These are phyloP conservation scores for Penicillium sp. DNA, from an alignment of 2,329 filamentous ascomycete species.

Conservation along the genomic window DNA sequence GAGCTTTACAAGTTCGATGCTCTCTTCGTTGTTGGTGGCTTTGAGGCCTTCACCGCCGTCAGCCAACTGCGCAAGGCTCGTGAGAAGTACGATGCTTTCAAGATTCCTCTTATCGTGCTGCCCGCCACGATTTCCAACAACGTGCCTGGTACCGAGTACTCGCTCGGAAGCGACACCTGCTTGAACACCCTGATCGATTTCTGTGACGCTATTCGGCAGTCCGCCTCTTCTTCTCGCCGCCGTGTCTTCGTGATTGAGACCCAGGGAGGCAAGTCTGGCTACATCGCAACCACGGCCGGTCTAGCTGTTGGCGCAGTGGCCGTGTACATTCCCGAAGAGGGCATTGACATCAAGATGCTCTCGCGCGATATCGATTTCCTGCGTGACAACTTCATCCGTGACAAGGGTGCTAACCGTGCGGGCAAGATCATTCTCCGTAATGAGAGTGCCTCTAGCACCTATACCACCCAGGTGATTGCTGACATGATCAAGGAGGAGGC, in stretches of 20 bases:
- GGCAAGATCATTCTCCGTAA: slow-evolving; percentile 96
- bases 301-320: slow-evolving; percentile 89
- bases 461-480: slow-evolving; percentile 89
- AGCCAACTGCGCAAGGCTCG: slow-evolving; percentile 83
- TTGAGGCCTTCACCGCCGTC: slow-evolving; percentile 93
- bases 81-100: slow-evolving; percentile 77
- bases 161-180: slow-evolving; percentile 93
- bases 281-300: slow-evolving; percentile 87
- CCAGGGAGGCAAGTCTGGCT: slow-evolving; percentile 91
- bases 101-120: slow-evolving; percentile 87
- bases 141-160: slow-evolving; percentile 96
- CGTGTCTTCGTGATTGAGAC: slow-evolving; percentile 98
- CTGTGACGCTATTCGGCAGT: slow-evolving; percentile 97
- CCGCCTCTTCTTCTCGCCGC: slow-evolving; percentile 87
- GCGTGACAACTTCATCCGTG: slow-evolving; percentile 79
- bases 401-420: slow-evolving; percentile 84
- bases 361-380: slow-evolving; percentile 87
- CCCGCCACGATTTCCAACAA: slow-evolving; percentile 99
- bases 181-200: slow-evolving; percentile 93
- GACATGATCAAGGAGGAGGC: slow-evolving; percentile 95
- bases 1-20: slow-evolving; percentile 87
- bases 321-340: slow-evolving; percentile 96
- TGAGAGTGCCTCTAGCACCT: slow-evolving; percentile 87
- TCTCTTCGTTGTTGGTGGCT: slow-evolving; percentile 89
- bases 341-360: slow-evolving; percentile 90